These are phyloP conservation scores for Hirsutella minnesotensis DNA, from an alignment of 2,329 filamentous ascomycete species.

Conservation along the genomic window DNA sequence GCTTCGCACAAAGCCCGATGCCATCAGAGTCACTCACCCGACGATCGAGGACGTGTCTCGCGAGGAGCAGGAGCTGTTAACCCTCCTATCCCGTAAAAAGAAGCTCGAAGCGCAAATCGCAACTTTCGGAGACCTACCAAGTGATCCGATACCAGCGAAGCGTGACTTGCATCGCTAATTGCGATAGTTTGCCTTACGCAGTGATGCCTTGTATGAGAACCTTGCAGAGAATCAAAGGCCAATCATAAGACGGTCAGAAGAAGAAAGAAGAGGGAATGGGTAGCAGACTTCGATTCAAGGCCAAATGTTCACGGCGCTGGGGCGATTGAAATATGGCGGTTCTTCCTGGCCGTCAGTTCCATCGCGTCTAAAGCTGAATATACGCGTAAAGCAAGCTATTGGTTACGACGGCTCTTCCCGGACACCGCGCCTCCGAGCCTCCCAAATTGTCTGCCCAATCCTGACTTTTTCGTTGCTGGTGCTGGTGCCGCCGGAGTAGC, in stretches of 20 bases:
- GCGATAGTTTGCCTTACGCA: constrained; percentile 42
- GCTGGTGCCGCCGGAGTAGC: constrained; percentile 26
- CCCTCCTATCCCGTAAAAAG: constrained; percentile 44
- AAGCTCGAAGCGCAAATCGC: constrained; percentile 50
- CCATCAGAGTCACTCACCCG: constrained; percentile 23
- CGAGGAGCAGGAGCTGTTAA: constrained; percentile 47
- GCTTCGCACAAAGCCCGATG: background rate
- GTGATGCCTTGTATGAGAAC: constrained; percentile 66
- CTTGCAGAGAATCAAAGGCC: constrained; percentile 53
- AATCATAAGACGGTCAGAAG: constrained; percentile 22
- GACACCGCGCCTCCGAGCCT: constrained; percentile 60
- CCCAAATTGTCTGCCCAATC: constrained; percentile 57
- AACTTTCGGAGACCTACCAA: constrained; percentile 60
- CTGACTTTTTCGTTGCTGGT: constrained; percentile 44
- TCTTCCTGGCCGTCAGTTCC: too few species aligned
- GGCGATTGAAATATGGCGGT: too few species aligned
- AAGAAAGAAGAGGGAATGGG: too few species aligned
- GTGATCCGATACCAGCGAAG: constrained; percentile 56
- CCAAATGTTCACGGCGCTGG: too few species aligned
- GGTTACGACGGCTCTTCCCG: constrained; percentile 44
- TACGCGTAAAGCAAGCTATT: constrained; percentile 4
- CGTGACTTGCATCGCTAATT: constrained; percentile 56
- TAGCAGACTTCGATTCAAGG: too few species aligned
- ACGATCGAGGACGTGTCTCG: constrained; percentile 45
- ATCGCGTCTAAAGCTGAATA: too few species aligned